phyloP scores from a whole-genome alignment of 495 filamentous ascomycete genomes.

The Xylaria acuta region DNA sequence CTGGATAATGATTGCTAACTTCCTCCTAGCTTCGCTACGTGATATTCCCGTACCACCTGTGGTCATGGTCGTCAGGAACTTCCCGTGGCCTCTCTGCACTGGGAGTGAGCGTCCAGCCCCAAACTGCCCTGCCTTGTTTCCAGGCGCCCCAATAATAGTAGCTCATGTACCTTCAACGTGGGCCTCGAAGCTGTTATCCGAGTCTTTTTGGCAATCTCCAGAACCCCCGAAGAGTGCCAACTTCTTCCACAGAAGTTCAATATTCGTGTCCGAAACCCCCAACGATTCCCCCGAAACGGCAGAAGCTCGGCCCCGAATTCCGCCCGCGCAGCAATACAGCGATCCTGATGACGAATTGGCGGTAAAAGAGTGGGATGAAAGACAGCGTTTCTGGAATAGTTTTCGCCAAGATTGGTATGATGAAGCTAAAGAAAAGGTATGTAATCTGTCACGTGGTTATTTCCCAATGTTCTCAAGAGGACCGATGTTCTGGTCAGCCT shows the following conservation, averaged over 20 bases:
- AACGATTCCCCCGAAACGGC: too few relatives aligned
- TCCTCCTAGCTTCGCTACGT: neutral
- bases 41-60: neutral
- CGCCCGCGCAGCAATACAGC: neutral
- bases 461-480: neutral
- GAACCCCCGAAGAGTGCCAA: neutral
- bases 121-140: neutral
- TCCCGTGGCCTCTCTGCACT: neutral
- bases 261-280: neutral
- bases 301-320: neutral
- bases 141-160: neutral
- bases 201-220: neutral
- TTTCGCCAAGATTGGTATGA: conserved; percentile 5
- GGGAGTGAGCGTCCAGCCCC: neutral
- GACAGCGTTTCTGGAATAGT: neutral
- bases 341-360: neutral
- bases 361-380: neutral
- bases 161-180: neutral
- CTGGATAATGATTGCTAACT: neutral
- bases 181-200: neutral
- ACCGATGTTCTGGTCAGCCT: neutral
- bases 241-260: neutral
- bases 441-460: neutral
- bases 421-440: neutral
- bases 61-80: neutral